Evolutionary conservation across 2,329 filamentous ascomycete genomes (phyloP), one percentile per base, ranked within the genome.

Genomic region (Pestalotiopsis sp.): DNA sequence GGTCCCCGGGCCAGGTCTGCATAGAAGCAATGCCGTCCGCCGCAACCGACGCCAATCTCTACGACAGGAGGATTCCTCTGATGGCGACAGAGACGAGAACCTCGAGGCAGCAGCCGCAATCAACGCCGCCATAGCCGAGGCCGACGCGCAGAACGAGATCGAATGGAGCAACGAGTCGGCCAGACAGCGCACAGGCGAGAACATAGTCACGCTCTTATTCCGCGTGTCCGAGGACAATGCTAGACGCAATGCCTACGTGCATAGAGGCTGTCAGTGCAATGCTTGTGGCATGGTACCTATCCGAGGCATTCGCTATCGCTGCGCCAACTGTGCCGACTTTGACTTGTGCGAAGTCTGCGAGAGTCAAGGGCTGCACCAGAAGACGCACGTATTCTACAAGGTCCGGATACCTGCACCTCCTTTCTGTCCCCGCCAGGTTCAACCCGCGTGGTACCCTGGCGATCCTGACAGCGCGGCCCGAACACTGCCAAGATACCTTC

Each of bases 331-430:
- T 78, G 90, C 93, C 72, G 95, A 99, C 80, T 98, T 94, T 77
- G 96, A 99, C 78, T 88, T 99, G 2, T 99, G 96, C 83, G 94
- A 98, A 77, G 91, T 91, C 7, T 99, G 96, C 81, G 95, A 99
- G 81, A 89, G 93, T 4, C 89, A 91, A 74, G 88, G 89, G 25
- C 81, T 91, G 1, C 95, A 97, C 77, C 90, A 88, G 76, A 97
- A 95, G 79, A 97, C 94, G 1, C 96, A 99, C 80, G 89, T 98
- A 60, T 98, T 99, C 81, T 97, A 97, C 86, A 98, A 98, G 80
- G 93, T 99, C 76, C 91, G 91, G 67, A 91, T 98, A 12, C 96
- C 96, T 1, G 92, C 94, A 1, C 94, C 95, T 0, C 92, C 94
- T 38, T 90, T 97, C 68, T 92, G 92, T 3, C 91, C 93, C 1